Evolutionary conservation across 1,284 basidiomycete genomes (phyloP), one percentile per base, ranked within the genome.

Genomic region (Malassezia vespertilionis): DNA sequence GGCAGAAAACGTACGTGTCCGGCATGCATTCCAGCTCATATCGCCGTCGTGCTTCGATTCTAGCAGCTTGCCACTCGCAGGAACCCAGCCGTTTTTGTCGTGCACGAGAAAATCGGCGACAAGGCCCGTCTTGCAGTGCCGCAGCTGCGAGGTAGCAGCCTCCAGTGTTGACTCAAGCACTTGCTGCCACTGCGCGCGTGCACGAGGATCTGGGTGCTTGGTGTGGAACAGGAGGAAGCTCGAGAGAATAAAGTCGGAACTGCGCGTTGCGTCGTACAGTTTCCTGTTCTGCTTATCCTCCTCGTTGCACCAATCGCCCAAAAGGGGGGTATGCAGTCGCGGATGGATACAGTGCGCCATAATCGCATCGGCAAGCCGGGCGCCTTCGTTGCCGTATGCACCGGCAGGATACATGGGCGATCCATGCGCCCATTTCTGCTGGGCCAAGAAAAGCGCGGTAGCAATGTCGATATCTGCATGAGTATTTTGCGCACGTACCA

Each of bases 11-110:
- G 17, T 41, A 51, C 49, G 60, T 4, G 63, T 65, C 6, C 63
- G 52, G 30, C 63, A 65, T 1, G 63, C 61, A 40, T 65, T 65
- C 63, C 63, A 65, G 44, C 54, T 56, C 35, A 63, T 50, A 0
- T 52, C 42, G 3, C 63, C 63, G 40, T 65, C 63, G 37, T 60
- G 40, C 18, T 62, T 54, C 21, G 51, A 46, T 31, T 65, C 63
- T 11, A 65, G 39, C 21, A 60, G 41, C 27, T 65, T 56, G 1
- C 60, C 60, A 1, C 42, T 36, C 0, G 58, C 46, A 0, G 55
- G 53, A 1, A 39, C 34, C 61, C 61, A 65, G 30, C 44, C 9
- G 6, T 26, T 17, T n/a, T 18, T 6, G 23, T 58, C 34, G 35
- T 39, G 61, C 14, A 41, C 36, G 15, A 63, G 34, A 35, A 65